These are phyloP conservation scores for Nannochloropsis limnetica DNA, from an alignment of 352 stramenopile genomes.

Conservation along the genomic window DNA sequence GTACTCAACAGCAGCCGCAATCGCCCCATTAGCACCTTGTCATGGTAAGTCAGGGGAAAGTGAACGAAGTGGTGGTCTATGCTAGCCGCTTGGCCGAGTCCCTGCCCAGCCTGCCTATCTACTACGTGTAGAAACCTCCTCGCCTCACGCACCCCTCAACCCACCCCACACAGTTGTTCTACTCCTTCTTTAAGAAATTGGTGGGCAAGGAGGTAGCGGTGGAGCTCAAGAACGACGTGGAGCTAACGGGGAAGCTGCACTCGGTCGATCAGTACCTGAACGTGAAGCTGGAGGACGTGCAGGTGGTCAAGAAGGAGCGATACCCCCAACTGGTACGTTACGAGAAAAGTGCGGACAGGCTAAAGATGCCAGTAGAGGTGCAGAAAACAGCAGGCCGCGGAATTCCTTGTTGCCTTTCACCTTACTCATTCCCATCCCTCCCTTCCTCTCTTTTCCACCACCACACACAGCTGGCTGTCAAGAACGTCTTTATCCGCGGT, in stretches of 20 bases:
- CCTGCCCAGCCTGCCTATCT: background rate
- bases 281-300: constrained; percentile 91
- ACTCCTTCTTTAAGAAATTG: constrained; percentile 98
- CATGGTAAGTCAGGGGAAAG: background rate
- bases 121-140: background rate
- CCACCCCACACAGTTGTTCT: constrained; percentile 82
- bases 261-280: constrained; percentile 99
- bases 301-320: constrained; percentile 85
- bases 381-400: background rate
- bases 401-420: background rate
- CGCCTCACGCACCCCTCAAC: background rate
- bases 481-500: constrained; percentile 96
- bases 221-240: constrained; percentile 98
- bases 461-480: constrained; percentile 72
- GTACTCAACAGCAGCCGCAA: background rate
- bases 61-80: background rate
- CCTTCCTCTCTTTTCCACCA: background rate
- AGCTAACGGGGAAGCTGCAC: constrained; percentile 86
- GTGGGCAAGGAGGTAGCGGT: constrained; percentile 92
- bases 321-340: constrained; percentile 87
- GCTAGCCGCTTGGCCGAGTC: background rate
- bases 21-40: background rate
- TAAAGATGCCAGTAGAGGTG: background rate
- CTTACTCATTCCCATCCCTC: background rate
- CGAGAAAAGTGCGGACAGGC: too few relatives aligned